These are phyloP conservation scores for Fusarium siculi DNA, from an alignment of 2,329 filamentous ascomycete species.

Conservation along the genomic window DNA sequence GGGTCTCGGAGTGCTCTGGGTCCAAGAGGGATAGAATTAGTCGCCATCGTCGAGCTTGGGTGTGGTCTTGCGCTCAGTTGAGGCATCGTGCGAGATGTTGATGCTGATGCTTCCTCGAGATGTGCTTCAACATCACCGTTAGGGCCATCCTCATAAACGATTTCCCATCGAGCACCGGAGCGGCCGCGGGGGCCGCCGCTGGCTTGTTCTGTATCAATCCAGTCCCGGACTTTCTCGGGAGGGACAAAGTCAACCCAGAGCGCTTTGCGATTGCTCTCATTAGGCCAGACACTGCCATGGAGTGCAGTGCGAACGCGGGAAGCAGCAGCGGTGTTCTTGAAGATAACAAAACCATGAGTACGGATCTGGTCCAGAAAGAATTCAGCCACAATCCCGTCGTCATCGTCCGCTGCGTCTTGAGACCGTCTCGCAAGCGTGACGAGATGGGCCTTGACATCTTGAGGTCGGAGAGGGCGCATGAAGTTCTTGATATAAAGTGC, in stretches of 20 bases:
- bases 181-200: conserved; percentile 53
- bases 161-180: conserved; percentile 71
- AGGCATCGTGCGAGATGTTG: conserved; percentile 31
- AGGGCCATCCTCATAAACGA: conserved; percentile 71
- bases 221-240: conserved; percentile 74
- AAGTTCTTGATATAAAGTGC: conserved; percentile 91
- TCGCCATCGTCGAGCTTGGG: conserved; percentile 33
- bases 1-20: conserved; percentile 47
- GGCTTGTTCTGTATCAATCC: conserved; percentile 76
- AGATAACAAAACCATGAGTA: conserved; percentile 86
- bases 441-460: conserved; percentile 75
- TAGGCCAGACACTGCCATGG: conserved; percentile 85
- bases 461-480: conserved; percentile 83
- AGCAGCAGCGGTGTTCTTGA: conserved; percentile 76
- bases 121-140: conserved; percentile 65
- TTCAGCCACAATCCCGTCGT: conserved; percentile 65
- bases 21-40: conserved; percentile 52
- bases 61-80: conserved; percentile 29
- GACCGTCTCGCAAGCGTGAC: conserved; percentile 72
- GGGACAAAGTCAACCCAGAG: conserved; percentile 93
- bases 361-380: conserved; percentile 88
- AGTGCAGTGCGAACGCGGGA: conserved; percentile 79
- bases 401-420: conserved; percentile 60
- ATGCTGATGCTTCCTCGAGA: conserved; percentile 53
- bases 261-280: conserved; percentile 84